A percentile compares a stretch with the other conserved stretches of the same genome.
Evolutionary conservation across 768 basidiomycete genomes (phyloP).

Genomic region (Amanita subjunquillea): DNA sequence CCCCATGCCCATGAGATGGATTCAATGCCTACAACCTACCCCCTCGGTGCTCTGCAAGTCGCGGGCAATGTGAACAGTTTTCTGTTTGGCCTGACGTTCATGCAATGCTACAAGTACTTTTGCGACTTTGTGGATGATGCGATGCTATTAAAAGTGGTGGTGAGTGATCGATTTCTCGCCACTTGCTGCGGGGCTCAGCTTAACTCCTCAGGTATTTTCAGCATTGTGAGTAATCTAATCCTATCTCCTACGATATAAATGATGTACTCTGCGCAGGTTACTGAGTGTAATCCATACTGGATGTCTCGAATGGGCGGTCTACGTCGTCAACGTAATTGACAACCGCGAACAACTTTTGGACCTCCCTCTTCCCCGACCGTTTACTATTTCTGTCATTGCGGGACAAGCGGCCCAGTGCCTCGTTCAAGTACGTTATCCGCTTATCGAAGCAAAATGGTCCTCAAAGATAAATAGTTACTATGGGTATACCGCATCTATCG

Average conservation of each 20-base stretch:
- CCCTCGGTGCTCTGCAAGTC: neutral
- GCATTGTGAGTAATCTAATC: neutral
- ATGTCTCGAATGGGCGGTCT: neutral
- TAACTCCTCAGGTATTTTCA: neutral
- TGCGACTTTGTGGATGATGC: neutral
- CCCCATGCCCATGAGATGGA: neutral
- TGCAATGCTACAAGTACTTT: slow-evolving; percentile 1
- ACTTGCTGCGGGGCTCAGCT: neutral
- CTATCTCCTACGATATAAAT: neutral
- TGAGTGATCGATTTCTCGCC: neutral
- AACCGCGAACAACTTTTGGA: neutral
- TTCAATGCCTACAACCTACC: neutral
- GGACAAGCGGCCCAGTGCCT: neutral
- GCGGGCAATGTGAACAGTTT: neutral
- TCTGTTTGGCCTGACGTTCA: neutral
- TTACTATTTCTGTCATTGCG: neutral
- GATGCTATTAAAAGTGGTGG: neutral
- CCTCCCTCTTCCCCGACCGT: neutral
- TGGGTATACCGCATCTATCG: slow-evolving; percentile 1
- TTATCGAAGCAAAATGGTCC: neutral
- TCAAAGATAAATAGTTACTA: neutral
- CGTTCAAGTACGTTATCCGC: neutral
- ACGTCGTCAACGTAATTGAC: neutral
- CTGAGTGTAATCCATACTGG: neutral
- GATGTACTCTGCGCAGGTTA: neutral